Base-by-base conservation (phyloP, 768 basidiomycete species). In the Leccinum broughii region DNA sequence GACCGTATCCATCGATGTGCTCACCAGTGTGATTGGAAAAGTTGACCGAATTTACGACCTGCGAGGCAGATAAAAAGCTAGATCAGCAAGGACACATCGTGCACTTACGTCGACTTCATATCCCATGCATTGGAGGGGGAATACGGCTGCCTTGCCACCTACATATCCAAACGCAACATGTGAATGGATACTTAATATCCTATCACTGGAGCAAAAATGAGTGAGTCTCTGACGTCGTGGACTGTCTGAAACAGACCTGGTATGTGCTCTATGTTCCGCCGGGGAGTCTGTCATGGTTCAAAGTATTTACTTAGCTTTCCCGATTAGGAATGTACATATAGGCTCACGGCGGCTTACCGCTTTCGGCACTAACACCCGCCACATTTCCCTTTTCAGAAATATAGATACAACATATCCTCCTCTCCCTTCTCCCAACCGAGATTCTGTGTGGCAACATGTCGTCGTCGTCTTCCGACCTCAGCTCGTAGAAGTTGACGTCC, bases 131-230 rank as follows among this genome's bases (percentile, higher is more conserved):
- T 85, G 96, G 64, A 85, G 85, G 1, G 89, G 87, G 66, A 90
- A 90, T 6, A 86, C 82, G 0, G 89, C 88, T 9, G 88, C 89
- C 71, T 90, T 91, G 28, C 88, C 87, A 59, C 95, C 96, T 7
- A 95, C 96, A 68, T 96, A 98, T 52, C 96, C 96, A 64, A 88
- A 93, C 10, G 89, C 85, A 59, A 98, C 96, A 68, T 98, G 96
- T 3, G 91, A 93, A 68, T 98, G 96, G 54, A 98, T 85, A 66
- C 92, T 94, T 46, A 98, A 80, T 9, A 98, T 83, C 26, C 95
- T 81, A 54, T 82, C 82, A 24, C 63, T 71, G 24, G 28, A 7
- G 22, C 7, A 55, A 26, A 39, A 34, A 39, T 28, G 1, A n/a
- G 54, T 62, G 65, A 64, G 64, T 44, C 55, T 17, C 26, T 34